phyloP scores from a whole-genome alignment of 2,329 filamentous ascomycete species.

The Stagonosporopsis chrysanthemi region DNA sequence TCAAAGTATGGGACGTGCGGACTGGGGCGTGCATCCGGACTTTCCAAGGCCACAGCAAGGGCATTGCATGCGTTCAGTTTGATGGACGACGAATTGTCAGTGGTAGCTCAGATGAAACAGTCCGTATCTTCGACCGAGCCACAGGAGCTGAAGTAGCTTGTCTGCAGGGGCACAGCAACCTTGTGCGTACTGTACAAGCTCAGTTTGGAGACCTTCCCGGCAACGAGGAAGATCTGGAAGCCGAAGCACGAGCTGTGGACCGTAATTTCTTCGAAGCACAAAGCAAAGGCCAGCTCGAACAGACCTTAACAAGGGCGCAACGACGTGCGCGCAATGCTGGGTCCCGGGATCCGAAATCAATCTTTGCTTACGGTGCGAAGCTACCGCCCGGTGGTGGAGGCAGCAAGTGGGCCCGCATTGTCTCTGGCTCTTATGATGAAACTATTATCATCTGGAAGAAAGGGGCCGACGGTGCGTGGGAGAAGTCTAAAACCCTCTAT shows the following conservation, averaged over 20 bases:
- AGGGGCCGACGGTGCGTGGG: slow-evolving; percentile 85
- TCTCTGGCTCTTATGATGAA: slow-evolving; percentile 96
- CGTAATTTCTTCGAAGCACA: slow-evolving; percentile 71
- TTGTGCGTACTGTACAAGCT: slow-evolving; percentile 94
- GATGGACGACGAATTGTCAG: slow-evolving; percentile 93
- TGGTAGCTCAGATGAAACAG: slow-evolving; percentile 93
- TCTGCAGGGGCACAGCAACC: slow-evolving; percentile 78
- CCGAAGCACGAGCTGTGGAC: slow-evolving; percentile 77
- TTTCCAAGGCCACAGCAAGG: slow-evolving; percentile 87
- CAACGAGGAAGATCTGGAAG: slow-evolving; percentile 75
- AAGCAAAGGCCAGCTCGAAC: slow-evolving; percentile 53
- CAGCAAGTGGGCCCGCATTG: slow-evolving; percentile 89
- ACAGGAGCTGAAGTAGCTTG: slow-evolving; percentile 90
- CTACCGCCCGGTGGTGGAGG: slow-evolving; percentile 91
- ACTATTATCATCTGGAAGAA: slow-evolving; percentile 94
- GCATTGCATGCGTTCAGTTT: slow-evolving; percentile 97
- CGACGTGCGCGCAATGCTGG: slow-evolving; percentile 67
- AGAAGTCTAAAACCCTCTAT: slow-evolving; percentile 74
- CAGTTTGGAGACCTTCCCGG: slow-evolving; percentile 90
- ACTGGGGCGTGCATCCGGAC: slow-evolving; percentile 78
- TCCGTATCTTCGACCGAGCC: slow-evolving; percentile 90
- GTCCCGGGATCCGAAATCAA: slow-evolving; percentile 75
- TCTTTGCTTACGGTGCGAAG: slow-evolving; percentile 82
- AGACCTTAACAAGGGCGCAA: slow-evolving; percentile 42
- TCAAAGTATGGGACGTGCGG: slow-evolving; percentile 94